phyloP scores from a whole-genome alignment of 2,329 filamentous ascomycete genomes.

The Seiridium cupressi region DNA sequence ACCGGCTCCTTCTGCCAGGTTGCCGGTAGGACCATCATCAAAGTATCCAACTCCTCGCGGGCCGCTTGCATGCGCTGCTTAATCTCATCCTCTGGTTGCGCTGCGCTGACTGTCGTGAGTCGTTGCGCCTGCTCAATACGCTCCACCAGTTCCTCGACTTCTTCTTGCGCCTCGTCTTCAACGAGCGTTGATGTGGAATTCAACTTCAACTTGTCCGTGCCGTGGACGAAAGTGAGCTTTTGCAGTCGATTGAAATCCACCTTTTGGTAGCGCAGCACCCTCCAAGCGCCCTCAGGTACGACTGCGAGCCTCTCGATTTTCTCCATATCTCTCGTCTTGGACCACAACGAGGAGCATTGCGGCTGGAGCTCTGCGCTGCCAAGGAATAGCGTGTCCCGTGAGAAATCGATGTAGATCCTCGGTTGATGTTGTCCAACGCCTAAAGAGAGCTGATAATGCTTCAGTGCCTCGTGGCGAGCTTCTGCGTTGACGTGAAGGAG shows the following conservation, averaged over 20 bases:
- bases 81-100: constrained; percentile 12
- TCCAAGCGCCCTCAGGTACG: constrained; percentile 29
- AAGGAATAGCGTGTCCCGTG: constrained; percentile 28
- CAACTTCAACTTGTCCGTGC: constrained; percentile 21
- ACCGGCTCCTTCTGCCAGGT: constrained; percentile 26
- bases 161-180: constrained; percentile 21
- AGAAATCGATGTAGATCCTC: constrained; percentile 29
- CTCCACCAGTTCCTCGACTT: constrained; percentile 16
- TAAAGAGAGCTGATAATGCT: constrained; percentile 26
- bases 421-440: constrained; percentile 20
- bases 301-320: constrained; percentile 25
- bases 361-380: constrained; percentile 25
- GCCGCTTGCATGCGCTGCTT: constrained; percentile 29
- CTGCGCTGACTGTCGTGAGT: not conserved
- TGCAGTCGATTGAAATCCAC: constrained; percentile 22
- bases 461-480: constrained; percentile 29
- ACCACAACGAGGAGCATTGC: constrained; percentile 25
- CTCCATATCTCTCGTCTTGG: constrained; percentile 21
- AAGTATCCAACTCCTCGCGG: constrained; percentile 26
- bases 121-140: constrained; percentile 17
- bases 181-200: constrained; percentile 21
- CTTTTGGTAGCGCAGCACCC: constrained; percentile 25
- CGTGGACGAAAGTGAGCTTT: constrained; percentile 30
- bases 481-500: constrained; percentile 30
- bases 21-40: constrained; percentile 26